A percentile compares a stretch with the other conserved stretches of the same genome.
These are phyloP conservation scores for Brassica incana DNA, from an alignment of 345 rosid species.

Conservation along the genomic window DNA sequence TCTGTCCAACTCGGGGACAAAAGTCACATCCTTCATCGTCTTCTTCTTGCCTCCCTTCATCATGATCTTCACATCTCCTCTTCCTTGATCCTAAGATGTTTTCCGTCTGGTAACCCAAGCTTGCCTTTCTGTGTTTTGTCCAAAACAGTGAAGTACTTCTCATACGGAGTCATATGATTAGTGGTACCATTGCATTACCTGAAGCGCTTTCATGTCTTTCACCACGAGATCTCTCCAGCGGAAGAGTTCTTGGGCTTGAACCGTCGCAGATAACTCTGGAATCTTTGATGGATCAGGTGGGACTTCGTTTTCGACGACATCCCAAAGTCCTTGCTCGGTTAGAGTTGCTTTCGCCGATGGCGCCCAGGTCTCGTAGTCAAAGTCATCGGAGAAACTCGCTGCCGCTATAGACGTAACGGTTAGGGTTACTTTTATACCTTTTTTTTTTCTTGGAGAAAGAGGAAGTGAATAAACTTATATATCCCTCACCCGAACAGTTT, in stretches of 20 bases:
- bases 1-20: background rate
- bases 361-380: background rate
- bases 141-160: background rate
- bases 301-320: constrained; percentile 21
- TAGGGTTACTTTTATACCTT: background rate
- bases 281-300: constrained; percentile 21
- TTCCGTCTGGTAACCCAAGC: background rate
- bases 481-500: background rate
- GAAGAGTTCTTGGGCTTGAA: background rate
- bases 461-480: background rate
- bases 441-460: background rate
- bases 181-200: background rate
- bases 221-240: background rate
- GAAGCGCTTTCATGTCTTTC: background rate
- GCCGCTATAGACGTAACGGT: background rate
- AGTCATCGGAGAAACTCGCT: background rate
- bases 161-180: background rate
- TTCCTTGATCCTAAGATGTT: background rate
- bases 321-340: constrained; percentile 15
- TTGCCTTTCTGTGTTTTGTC: background rate
- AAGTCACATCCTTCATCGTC: background rate
- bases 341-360: background rate
- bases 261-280: background rate
- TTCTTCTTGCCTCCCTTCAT: background rate
- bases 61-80: background rate